Evolutionary conservation across 257 asterid genomes (phyloP), one percentile per base, ranked within the genome.

Genomic region (Catharanthus roseus): DNA sequence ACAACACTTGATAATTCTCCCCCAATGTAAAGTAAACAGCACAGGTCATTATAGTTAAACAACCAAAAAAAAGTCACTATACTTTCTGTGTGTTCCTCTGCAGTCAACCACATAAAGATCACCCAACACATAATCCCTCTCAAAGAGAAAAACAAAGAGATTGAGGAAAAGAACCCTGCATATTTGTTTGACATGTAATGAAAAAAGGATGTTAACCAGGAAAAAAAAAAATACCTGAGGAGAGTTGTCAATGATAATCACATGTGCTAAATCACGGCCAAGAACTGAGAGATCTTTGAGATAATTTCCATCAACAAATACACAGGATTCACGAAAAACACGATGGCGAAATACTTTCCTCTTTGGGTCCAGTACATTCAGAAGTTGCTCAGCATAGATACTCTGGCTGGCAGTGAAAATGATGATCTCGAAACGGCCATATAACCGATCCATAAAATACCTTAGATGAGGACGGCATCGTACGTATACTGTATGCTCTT

Each of bases 341-440:
- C 98, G 96, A 80, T 95, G 98, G 19, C 99, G 95, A 64, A 95
- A 91, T 45, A 95, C 76, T 79, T 88, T 95, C 82, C 96, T 83
- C 86, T 85, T 88, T 9, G 99, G 99, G 70, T 95, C 99, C 39
- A 95, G 80, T 72, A 95, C 90, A 73, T 95, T 91, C 62, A 91
- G 79, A 70, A 95, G 97, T 74, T 88, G 89, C 85, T 91, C 93
- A 0, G 98, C 99, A 26, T 95, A 95, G 71, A 95, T 95, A 81
- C 99, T 88, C 83, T 91, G 99, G 81, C 99, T 95, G 65, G 99
- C 99, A 10, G 99, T 95, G 82, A 95, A 95, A 72, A 95, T 86
- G 55, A 95, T 85, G 67, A 95, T 84, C 88, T 95, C 99, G 68
- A 95, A 95, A 65, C 81, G 84, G 54, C 85, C 64, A 61, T 96